phyloP scores from a whole-genome alignment of 2,329 filamentous ascomycete genomes.

The Alternaria sp. region DNA sequence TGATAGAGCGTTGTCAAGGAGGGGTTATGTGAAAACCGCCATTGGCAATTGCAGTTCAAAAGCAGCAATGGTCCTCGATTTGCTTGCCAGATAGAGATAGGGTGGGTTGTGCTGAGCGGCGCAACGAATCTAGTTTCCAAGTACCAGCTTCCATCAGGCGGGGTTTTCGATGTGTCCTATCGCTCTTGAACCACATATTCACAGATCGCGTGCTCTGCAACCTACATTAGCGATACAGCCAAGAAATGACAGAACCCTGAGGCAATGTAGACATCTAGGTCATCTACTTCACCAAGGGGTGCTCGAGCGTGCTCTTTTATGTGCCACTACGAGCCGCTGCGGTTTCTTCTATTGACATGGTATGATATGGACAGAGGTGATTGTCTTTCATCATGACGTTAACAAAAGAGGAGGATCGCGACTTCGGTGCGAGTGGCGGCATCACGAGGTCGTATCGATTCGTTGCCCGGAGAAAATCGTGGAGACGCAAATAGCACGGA shows the following conservation, averaged over 20 bases:
- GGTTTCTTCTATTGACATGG: neutral
- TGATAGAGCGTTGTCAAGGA: too few species aligned
- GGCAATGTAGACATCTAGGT: neutral
- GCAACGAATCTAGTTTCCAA: neutral
- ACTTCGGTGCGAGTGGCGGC: neutral
- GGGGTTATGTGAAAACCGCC: too few species aligned
- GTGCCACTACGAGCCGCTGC: neutral
- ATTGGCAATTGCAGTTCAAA: too few species aligned
- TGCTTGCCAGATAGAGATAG: too few species aligned
- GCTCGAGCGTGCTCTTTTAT: neutral
- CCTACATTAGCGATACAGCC: neutral
- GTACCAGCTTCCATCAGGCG: neutral
- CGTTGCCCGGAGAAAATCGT: neutral
- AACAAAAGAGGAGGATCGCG: neutral
- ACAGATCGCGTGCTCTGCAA: neutral
- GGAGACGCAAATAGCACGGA: neutral
- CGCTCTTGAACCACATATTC: neutral
- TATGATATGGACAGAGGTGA: neutral
- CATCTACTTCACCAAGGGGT: neutral
- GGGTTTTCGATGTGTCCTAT: neutral
- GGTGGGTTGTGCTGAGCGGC: neutral
- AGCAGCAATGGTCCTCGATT: too few species aligned
- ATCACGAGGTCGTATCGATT: neutral
- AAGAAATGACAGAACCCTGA: neutral
- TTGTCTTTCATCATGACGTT: accelerated